Conservation (phyloP, 1,284 basidiomycete genomes). For the Pseudozyma tsukubaensis region DNA sequence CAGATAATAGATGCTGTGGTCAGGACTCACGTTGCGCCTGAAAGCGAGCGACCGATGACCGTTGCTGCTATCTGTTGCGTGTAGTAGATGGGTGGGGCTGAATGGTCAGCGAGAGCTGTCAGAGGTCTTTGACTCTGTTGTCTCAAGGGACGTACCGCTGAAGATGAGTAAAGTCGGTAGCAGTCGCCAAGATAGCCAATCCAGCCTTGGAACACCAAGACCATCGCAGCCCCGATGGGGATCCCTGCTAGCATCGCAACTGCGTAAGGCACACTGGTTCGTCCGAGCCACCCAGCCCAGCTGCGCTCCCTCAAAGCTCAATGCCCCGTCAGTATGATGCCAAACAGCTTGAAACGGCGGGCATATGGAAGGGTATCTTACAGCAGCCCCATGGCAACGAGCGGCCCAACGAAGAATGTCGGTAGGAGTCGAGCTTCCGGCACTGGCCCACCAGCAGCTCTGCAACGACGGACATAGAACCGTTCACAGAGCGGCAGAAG, state of each 20-base stretch:
- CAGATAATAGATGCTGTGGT: not conserved
- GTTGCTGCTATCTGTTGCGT: conserved; percentile 36
- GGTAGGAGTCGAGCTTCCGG: conserved; percentile 33
- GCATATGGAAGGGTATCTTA: conserved; percentile 8
- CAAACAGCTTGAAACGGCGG: not conserved
- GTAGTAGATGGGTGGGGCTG: not conserved
- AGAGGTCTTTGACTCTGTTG: not conserved
- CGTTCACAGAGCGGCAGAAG: conserved; percentile 23
- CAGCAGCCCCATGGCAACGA: conserved; percentile 41
- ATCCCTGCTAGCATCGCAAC: conserved; percentile 39
- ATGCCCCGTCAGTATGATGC: not conserved
- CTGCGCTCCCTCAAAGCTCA: not conserved
- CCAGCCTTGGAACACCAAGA: conserved; percentile 49
- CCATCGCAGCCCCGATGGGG: conserved; percentile 46
- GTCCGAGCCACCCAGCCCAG: conserved; percentile 40
- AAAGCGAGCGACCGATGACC: conserved; percentile 39
- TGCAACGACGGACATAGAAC: conserved; percentile 4
- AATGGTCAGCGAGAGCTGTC: too few relatives aligned
- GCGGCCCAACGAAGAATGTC: conserved; percentile 29
- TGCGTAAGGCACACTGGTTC: conserved; percentile 19
- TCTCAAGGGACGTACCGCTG: conserved; percentile 19
- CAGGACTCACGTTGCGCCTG: conserved; percentile 36
- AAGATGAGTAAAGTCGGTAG: conserved; percentile 42
- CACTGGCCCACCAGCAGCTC: not conserved
- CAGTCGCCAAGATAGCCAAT: conserved; percentile 47